phyloP scores from a whole-genome alignment of 75 land plant genomes.

The Gnetum montanum region DNA sequence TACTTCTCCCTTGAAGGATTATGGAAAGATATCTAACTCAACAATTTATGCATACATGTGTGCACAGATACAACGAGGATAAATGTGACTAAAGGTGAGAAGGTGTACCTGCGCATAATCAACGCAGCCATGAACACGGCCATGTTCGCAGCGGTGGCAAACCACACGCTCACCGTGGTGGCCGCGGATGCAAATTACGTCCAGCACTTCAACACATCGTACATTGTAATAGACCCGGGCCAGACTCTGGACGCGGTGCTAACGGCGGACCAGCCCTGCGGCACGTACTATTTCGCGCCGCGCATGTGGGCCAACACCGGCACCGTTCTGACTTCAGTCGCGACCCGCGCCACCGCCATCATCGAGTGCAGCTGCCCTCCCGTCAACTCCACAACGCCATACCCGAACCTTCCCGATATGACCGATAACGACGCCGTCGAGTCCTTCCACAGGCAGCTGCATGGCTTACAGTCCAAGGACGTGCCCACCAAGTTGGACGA shows the following conservation, averaged over 20 bases:
- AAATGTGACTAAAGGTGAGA: no score
- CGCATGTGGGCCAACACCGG: not conserved
- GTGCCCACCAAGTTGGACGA: constrained; percentile 5
- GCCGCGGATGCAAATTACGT: constrained; percentile 16
- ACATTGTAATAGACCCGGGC: constrained; percentile 12
- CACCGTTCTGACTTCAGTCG: not conserved
- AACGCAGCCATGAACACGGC: constrained; percentile 9
- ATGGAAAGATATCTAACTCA: no score
- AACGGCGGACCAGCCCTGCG: constrained; percentile 9
- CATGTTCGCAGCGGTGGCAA: constrained; percentile 15
- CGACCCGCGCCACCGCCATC: not conserved
- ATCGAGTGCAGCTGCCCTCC: not conserved
- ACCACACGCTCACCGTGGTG: constrained; percentile 24
- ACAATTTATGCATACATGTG: no score
- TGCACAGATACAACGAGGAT: no score
- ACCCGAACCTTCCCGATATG: constrained; percentile 10
- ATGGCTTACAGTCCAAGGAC: constrained; percentile 6
- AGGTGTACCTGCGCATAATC: constrained; percentile 11
- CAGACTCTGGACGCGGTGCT: constrained; percentile 31
- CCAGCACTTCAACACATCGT: constrained; percentile 12
- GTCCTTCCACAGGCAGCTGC: constrained; percentile 2
- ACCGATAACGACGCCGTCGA: constrained; percentile 6
- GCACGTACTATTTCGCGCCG: constrained; percentile 20
- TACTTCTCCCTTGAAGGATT: no score
- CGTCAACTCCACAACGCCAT: not conserved